Base-by-base conservation (phyloP, 805 yeast species). In the Candida khao-thaluensis region DNA sequence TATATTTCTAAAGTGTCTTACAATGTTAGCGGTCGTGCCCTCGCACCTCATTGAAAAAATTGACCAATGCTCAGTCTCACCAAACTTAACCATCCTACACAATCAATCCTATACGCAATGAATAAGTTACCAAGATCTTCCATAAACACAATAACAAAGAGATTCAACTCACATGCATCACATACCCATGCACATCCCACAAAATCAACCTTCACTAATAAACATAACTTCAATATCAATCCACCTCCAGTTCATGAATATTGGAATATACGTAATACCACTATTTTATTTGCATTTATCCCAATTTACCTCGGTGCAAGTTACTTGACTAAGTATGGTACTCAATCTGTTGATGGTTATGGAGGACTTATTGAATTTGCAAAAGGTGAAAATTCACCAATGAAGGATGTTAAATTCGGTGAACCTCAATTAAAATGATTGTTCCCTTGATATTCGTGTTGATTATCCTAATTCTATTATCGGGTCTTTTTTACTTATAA, bases 241-340 rank as follows among this genome's bases (percentile, higher is more conserved):
- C 74, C 74, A 24, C 74, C 74, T 28, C 73, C 66, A 36, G 68
- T 65, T 36, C 74, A 69, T 48, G 63, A 60, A 45, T 69, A 69
- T 57, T 69, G 74, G 74, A 64, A 60, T 48, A 51, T 53, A 46
- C 58, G 65, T 42, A 67, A 68, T 51, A 54, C 62, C 32, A 51
- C 59, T 18, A 58, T 66, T 23, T 52, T 66, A 35, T 44, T 67
- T 32, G 70, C 68, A 22, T 63, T 66, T 38, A 54, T 65, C 28
- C 74, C 74, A 9, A 30, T 64, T 10, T 64, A 57, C 44, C 45
- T 66, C 30, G 57, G 55, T 17, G 63, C 59, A 7, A 68, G 66
- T 9, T 66, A 62, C 50, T 41, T 59, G 20, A 64, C 63, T 39
- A 60, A 60, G 50, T 40, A 57, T 9, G 65, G 65, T 21, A 47